These are phyloP conservation scores for Podaxis sp. DNA, from an alignment of 768 basidiomycete species.

Conservation along the genomic window DNA sequence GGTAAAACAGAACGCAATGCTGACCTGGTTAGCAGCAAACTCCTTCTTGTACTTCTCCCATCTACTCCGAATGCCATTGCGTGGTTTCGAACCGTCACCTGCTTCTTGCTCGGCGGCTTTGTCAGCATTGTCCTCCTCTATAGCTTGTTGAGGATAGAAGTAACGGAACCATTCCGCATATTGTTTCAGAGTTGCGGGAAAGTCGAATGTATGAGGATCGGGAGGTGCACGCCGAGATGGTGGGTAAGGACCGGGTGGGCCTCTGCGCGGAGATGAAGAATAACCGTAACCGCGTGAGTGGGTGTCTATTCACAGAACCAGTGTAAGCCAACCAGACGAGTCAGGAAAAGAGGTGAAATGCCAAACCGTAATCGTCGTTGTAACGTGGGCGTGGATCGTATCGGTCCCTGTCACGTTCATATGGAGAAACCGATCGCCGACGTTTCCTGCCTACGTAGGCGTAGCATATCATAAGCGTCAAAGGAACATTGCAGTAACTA, in stretches of 20 bases:
- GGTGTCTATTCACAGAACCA: conserved; percentile 43
- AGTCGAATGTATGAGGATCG: conserved; percentile 81
- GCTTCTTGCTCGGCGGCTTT: conserved; percentile 84
- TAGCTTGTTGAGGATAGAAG: conserved; percentile 70
- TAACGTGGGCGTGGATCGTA: conserved; percentile 84
- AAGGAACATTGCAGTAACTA: conserved; percentile 4
- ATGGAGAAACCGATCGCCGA: conserved; percentile 77
- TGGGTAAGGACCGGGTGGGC: conserved; percentile 41
- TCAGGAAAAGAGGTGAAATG: conserved; percentile 7
- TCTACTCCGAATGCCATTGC: conserved; percentile 77
- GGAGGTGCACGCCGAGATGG: conserved; percentile 63
- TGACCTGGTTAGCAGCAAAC: conserved; percentile 84
- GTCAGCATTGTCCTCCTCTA: conserved; percentile 81
- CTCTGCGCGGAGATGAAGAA: conserved; percentile 64
- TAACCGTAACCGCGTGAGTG: conserved; percentile 67
- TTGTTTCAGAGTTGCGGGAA: conserved; percentile 78
- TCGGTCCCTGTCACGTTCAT: conserved; percentile 80
- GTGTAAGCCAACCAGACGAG: conserved; percentile 18
- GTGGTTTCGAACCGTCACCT: conserved; percentile 78
- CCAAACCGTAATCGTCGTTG: conserved; percentile 78
- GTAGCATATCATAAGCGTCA: conserved; percentile 13
- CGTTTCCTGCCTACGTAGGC: conserved; percentile 66
- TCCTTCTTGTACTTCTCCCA: conserved; percentile 97
- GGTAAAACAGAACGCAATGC: conserved; percentile 36
- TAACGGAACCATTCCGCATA: conserved; percentile 89